Conservation (phyloP, 192 early-diverging fungal species). For the Umbelopsis vinacea region DNA sequence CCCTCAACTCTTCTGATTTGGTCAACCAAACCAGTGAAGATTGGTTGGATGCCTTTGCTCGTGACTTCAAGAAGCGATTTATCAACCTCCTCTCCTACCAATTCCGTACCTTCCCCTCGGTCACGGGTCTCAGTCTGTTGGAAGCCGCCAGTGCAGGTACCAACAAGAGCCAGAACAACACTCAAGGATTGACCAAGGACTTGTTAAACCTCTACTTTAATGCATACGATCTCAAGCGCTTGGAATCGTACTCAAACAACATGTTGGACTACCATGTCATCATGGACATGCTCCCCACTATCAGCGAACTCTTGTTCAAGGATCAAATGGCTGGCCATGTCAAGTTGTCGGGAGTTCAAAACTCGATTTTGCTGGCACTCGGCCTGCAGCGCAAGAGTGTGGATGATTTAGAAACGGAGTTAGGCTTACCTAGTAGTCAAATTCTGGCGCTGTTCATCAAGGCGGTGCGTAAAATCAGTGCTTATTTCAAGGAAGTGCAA, state of each 20-base stretch:
- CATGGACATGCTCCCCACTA: constrained; percentile 84
- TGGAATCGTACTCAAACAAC: constrained; percentile 96
- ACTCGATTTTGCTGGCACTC: constrained; percentile 82
- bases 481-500: constrained; percentile 68
- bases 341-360: constrained; percentile 84
- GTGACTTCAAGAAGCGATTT: constrained; percentile 92
- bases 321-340: constrained; percentile 61
- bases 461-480: constrained; percentile 83
- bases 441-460: constrained; percentile 95
- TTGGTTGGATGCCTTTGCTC: constrained; percentile 89
- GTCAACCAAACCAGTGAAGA: constrained; percentile 57
- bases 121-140: constrained; percentile 83
- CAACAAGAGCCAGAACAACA: constrained; percentile 34
- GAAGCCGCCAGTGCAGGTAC: constrained; percentile 70
- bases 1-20: constrained; percentile 55
- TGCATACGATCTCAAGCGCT: constrained; percentile 92
- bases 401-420: constrained; percentile 86
- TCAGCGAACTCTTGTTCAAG: constrained; percentile 83
- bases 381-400: constrained; percentile 94
- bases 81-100: constrained; percentile 86
- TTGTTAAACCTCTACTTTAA: constrained; percentile 56
- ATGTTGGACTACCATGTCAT: constrained; percentile 98
- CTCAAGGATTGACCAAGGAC: constrained; percentile 28
- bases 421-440: constrained; percentile 81
- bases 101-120: constrained; percentile 82